Percentiles rank a stretch among this genome's conserved stretches.
These are phyloP conservation scores for Coniochaeta pulveracea DNA, from an alignment of 2,329 filamentous ascomycete species.

Conservation along the genomic window DNA sequence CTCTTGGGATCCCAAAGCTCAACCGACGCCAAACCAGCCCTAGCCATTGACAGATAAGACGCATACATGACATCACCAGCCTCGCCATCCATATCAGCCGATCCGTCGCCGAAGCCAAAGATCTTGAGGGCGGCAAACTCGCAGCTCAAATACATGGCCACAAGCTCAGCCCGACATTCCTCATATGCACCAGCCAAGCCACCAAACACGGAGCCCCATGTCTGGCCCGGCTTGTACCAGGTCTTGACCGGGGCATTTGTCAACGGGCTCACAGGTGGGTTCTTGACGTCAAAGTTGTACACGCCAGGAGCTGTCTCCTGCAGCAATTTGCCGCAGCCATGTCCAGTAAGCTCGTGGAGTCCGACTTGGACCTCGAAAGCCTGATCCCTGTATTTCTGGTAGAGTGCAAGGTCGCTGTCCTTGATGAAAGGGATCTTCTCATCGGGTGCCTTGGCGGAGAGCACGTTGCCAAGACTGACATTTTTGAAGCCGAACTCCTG, in stretches of 20 bases:
- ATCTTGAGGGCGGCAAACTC: constrained; percentile 83
- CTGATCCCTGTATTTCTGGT: constrained; percentile 70
- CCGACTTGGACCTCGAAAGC: constrained; percentile 95
- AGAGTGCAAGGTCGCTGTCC: constrained; percentile 65
- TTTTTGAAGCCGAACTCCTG: constrained; percentile 84
- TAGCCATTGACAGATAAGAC: constrained; percentile 86
- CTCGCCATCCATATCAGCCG: constrained; percentile 56
- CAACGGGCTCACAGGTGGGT: constrained; percentile 72
- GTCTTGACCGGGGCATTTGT: constrained; percentile 66
- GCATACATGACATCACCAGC: constrained; percentile 83
- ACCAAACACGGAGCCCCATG: constrained; percentile 88
- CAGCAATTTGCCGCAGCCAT: constrained; percentile 87
- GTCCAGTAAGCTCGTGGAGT: constrained; percentile 72
- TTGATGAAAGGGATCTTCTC: constrained; percentile 88
- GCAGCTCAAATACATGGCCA: constrained; percentile 83
- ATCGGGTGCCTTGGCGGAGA: constrained; percentile 82
- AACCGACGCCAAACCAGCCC: constrained; percentile 76
- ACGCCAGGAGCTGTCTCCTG: constrained; percentile 74
- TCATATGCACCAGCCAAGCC: constrained; percentile 81
- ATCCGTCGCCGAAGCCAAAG: constrained; percentile 81
- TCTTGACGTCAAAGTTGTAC: constrained; percentile 80
- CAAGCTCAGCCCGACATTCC: constrained; percentile 88
- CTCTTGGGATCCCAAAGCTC: constrained; percentile 93
- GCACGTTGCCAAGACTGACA: constrained; percentile 78
- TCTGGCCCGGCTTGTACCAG: constrained; percentile 93